A percentile compares a stretch with the other conserved stretches of the same genome.
phyloP scores from a whole-genome alignment of 1,284 basidiomycete genomes.

The Leucoagaricus sp. region DNA sequence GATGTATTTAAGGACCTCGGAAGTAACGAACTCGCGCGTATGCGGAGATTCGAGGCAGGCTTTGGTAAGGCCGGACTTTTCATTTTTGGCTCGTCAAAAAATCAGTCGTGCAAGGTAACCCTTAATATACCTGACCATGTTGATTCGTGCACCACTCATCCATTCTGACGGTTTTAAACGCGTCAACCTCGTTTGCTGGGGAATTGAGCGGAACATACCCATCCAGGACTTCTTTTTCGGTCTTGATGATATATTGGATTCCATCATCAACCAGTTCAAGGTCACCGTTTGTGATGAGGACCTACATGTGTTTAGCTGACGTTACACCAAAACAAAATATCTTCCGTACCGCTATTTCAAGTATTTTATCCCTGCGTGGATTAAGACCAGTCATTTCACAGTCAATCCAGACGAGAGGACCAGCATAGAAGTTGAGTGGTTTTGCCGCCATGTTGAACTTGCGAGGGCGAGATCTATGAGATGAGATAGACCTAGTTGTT shows the following conservation, averaged over 20 bases:
- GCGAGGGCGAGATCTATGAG: not conserved
- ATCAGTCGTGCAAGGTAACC: not conserved
- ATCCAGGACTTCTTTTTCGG: conserved; percentile 64
- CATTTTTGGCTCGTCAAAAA: not conserved
- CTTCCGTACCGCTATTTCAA: conserved; percentile 73
- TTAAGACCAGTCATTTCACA: conserved; percentile 83
- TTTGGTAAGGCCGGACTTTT: conserved; percentile 71
- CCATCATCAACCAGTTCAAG: conserved; percentile 75
- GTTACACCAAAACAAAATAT: not conserved
- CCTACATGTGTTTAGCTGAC: conserved; percentile 39
- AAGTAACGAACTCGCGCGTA: conserved; percentile 52
- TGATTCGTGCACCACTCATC: conserved; percentile 75
- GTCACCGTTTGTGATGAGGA: conserved; percentile 81
- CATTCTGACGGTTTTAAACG: conserved; percentile 51
- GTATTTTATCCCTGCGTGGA: conserved; percentile 64
- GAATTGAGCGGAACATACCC: conserved; percentile 41
- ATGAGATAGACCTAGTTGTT: not conserved
- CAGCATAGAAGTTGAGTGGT: conserved; percentile 48
- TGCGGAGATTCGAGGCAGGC: conserved; percentile 68
- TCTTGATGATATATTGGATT: conserved; percentile 69
- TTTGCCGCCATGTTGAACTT: conserved; percentile 14
- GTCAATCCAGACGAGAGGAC: conserved; percentile 87
- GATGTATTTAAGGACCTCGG: conserved; percentile 66
- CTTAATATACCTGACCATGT: conserved; percentile 58
- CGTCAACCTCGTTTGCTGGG: not conserved